Conservation (phyloP, 345 rosid genomes). For the Cardiospermum halicacabum region DNA sequence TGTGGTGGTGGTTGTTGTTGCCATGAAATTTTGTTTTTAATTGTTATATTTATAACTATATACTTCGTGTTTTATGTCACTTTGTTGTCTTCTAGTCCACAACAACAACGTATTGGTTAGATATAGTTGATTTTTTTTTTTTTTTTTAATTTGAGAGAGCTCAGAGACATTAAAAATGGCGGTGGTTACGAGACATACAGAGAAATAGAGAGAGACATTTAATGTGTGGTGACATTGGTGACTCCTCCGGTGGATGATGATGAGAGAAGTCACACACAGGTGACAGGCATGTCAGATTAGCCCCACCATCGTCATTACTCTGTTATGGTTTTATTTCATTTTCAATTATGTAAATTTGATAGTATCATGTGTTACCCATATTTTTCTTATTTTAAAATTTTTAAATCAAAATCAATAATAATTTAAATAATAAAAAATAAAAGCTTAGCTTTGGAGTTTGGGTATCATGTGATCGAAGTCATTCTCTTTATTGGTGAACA, state of each 20-base stretch:
- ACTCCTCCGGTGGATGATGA: neutral
- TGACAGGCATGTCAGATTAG: neutral
- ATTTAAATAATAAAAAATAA: neutral
- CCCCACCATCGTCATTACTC: neutral
- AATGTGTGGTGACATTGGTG: neutral
- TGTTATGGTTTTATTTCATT: neutral
- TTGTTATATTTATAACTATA: neutral
- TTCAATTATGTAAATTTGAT: neutral
- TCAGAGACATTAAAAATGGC: slow-evolving; percentile 18
- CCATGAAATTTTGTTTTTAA: slow-evolving; percentile 30
- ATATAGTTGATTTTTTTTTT: neutral
- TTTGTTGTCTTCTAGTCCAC: slow-evolving; percentile 36
- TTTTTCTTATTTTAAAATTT: no score
- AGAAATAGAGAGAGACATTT: neutral
- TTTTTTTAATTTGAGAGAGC: neutral
- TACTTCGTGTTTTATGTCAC: neutral
- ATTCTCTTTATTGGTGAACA: neutral
- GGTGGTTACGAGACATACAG: slow-evolving; percentile 28
- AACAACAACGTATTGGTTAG: neutral
- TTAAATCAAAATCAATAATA: neutral
- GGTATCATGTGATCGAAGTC: neutral
- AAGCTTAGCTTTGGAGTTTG: neutral
- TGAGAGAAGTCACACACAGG: neutral
- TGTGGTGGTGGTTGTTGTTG: slow-evolving; percentile 24
- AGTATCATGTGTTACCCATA: neutral